Conservation (phyloP, 148 eudicot genomes). For the Rhododendron mucronatum region DNA sequence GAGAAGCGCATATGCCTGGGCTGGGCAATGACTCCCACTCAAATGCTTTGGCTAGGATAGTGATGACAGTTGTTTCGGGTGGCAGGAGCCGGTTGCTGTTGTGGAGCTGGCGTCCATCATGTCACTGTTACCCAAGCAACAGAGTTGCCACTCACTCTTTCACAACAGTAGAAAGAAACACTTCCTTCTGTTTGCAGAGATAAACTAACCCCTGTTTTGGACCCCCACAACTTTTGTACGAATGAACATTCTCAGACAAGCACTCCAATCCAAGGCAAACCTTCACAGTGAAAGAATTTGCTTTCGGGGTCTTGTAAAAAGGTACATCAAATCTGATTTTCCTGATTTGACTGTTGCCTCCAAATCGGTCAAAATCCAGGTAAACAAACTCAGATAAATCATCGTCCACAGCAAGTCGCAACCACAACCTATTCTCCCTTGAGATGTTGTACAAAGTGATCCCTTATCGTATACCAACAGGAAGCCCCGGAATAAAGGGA, state of each 20-base stretch:
- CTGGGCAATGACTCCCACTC: no score
- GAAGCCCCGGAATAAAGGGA: slow-evolving; percentile 57
- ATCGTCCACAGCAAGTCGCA: slow-evolving; percentile 39
- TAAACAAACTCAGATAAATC: slow-evolving; percentile 45
- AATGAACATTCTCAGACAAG: slow-evolving; percentile 29
- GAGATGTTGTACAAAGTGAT: slow-evolving; percentile 56
- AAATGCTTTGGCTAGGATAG: no score
- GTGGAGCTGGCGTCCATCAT: no score
- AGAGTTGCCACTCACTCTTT: neutral
- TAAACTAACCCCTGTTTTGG: slow-evolving; percentile 46
- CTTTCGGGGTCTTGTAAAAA: slow-evolving; percentile 61
- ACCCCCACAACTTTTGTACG: slow-evolving; percentile 31
- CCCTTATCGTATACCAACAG: slow-evolving; percentile 59
- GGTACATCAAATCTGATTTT: slow-evolving; percentile 44
- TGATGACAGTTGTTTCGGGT: no score
- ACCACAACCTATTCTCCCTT: slow-evolving; percentile 52
- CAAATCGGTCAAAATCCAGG: slow-evolving; percentile 45
- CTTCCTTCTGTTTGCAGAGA: slow-evolving; percentile 39
- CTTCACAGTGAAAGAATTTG: slow-evolving; percentile 40
- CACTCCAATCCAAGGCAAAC: slow-evolving; percentile 65
- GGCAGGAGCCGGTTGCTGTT: no score
- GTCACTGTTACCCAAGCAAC: neutral
- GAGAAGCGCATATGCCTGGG: no score
- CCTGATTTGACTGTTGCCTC: slow-evolving; percentile 25
- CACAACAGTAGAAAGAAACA: slow-evolving; percentile 16